Conservation (phyloP, 1,284 basidiomycete species). For the Melampsora larici-populina region DNA sequence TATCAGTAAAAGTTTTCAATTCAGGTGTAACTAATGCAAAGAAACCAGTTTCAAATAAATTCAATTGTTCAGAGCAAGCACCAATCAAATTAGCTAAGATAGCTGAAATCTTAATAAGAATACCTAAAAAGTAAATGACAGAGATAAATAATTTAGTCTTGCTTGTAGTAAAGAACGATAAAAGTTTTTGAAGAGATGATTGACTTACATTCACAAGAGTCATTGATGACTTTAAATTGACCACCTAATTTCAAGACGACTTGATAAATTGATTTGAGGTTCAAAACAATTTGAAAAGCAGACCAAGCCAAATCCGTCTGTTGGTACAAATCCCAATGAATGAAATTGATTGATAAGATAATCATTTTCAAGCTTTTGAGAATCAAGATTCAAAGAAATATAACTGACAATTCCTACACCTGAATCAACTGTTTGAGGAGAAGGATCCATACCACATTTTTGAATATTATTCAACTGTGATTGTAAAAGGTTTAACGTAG, state of each 20-base stretch:
- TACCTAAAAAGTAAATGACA: not conserved
- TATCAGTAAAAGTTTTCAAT: slow-evolving; percentile 2
- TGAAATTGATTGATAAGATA: not conserved
- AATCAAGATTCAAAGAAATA: too few relatives aligned
- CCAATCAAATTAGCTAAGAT: slow-evolving; percentile 24
- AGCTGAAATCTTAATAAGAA: not conserved
- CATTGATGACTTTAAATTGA: not conserved
- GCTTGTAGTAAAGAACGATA: not conserved
- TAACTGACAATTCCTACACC: not conserved
- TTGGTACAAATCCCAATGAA: not conserved
- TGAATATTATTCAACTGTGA: not conserved
- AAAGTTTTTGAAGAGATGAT: not conserved
- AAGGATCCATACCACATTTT: not conserved
- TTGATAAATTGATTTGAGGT: not conserved
- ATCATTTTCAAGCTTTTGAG: not conserved
- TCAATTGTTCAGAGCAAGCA: slow-evolving; percentile 34
- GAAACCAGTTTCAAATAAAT: slow-evolving; percentile 37
- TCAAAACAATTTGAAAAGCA: slow-evolving; percentile 5
- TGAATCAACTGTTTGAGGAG: not conserved
- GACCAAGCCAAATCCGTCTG: not conserved
- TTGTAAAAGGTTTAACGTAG: not conserved
- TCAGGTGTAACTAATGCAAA: slow-evolving; percentile 24
- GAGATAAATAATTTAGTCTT: not conserved
- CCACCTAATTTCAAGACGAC: not conserved
- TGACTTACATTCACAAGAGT: not conserved